Base-by-base conservation (phyloP, 768 basidiomycete species). In the Suillus cothurnatus region DNA sequence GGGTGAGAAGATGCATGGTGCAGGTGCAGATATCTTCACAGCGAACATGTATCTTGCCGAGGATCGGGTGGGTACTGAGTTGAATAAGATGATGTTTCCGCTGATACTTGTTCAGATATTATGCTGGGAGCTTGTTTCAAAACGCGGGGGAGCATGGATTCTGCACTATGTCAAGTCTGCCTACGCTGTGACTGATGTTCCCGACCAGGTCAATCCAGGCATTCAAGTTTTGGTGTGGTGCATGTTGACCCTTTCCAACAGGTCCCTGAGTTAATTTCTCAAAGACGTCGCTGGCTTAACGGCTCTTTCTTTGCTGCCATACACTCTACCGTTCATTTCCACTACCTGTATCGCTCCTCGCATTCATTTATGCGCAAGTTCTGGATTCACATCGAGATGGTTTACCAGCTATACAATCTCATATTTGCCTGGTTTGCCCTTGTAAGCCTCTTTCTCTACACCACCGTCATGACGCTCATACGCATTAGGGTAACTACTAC, bases 251-350 rank as follows among this genome's bases (percentile, higher is more conserved):
- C 12, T 53, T 56, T 7, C 28, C 43, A 7, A 28, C 68, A 90
- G 86, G 88, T 97, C 21, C 94, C 97, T 0, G 97, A 98, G 75
- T 79, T 99, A 66, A 94, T 99, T 71, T 93, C 93, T 0, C 97
- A 99, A 74, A 90, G 97, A 60, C 86, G 97, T 43, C 90, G 96
- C 47, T 99, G 97, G 97, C 84, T 99, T 32, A 98, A 98, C 76
- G 95, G 97, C 17, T 96, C 94, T 4, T 99, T 99, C 88, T 99
- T 99, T 77, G 97, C 96, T 12, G 94, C 92, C 0, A 88, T 99
- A 19, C 95, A 99, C 79, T 89, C 91, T 64, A 92, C 88, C 5
- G 83, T 95, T 68, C 94, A 99, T 74, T 99, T 99, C 78, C 89
- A 93, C 69, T 98, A 98, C 74, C 86, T 99, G 47, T 99, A 99